phyloP scores from a whole-genome alignment of 306 rosid species.

The Castanea mollissima region DNA sequence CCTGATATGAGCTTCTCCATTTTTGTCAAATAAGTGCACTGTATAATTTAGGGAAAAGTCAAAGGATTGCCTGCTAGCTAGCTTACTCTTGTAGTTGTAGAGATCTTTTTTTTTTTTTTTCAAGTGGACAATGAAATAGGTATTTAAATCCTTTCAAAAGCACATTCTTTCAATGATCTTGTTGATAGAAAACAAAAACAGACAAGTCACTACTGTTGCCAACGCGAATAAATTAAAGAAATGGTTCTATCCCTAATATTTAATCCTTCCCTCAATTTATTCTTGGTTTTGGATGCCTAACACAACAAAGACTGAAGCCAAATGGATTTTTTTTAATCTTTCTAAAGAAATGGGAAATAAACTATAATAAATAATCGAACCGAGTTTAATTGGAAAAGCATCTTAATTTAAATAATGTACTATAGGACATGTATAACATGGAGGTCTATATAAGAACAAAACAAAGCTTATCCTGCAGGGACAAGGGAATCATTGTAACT shows the following conservation, averaged over 20 bases:
- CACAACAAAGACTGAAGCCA: too few species aligned
- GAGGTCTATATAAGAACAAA: too few species aligned
- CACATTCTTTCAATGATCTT: background rate
- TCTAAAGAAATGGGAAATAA: too few species aligned
- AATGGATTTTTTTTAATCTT: too few species aligned
- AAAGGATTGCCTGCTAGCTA: background rate
- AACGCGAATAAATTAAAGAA: background rate
- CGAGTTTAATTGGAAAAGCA: too few species aligned
- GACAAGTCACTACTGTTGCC: background rate
- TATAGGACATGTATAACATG: too few species aligned
- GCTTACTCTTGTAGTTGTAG: background rate
- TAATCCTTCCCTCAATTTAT: background rate
- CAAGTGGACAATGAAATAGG: background rate
- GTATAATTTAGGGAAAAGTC: background rate
- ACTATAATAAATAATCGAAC: too few species aligned
- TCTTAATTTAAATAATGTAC: too few species aligned
- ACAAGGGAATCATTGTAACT: too few species aligned
- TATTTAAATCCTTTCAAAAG: background rate
- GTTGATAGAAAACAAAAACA: background rate
- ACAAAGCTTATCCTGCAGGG: too few species aligned
- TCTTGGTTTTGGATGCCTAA: too few species aligned
- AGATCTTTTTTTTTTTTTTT: background rate
- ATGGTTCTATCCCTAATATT: background rate
- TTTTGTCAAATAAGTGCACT: background rate
- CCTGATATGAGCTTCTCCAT: conserved; percentile 27